Percentiles rank a stretch among this genome's conserved stretches.
phyloP scores from a whole-genome alignment of 257 asterid genomes.

The Solanum clarkiae region DNA sequence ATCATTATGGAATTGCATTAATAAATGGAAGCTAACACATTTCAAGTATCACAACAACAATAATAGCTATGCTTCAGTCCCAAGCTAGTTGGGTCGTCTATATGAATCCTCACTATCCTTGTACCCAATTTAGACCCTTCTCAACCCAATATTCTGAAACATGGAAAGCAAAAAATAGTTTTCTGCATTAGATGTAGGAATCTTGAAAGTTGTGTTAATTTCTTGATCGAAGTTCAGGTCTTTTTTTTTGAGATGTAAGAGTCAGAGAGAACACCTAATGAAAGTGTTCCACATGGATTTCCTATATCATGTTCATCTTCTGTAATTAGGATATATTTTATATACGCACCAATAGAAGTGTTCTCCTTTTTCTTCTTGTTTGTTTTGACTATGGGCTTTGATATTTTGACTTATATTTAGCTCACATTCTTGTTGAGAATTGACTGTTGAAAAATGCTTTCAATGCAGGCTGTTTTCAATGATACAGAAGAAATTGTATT shows the following conservation, averaged over 20 bases:
- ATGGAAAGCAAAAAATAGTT: background rate
- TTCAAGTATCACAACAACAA: background rate
- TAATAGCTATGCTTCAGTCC: background rate
- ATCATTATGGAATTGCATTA: background rate
- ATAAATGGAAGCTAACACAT: background rate
- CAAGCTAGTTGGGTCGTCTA: background rate
- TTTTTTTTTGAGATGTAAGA: background rate
- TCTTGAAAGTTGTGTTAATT: background rate
- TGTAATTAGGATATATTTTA: background rate
- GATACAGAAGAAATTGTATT: constrained; percentile 67
- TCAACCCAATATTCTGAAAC: background rate
- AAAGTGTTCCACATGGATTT: background rate
- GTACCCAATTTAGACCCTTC: background rate
- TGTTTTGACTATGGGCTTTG: background rate
- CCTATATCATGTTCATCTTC: background rate
- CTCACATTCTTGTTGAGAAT: background rate
- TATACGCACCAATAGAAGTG: background rate
- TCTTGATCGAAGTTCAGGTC: background rate
- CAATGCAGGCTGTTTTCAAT: constrained; percentile 57
- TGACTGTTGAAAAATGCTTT: background rate
- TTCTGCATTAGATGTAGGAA: background rate
- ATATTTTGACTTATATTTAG: background rate
- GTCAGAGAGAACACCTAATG: background rate
- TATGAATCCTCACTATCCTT: background rate
- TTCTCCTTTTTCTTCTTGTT: background rate